A percentile compares a stretch with the other conserved stretches of the same genome.
Evolutionary conservation across 768 basidiomycete genomes (phyloP).

Genomic region (Boletus rubescentipes): DNA sequence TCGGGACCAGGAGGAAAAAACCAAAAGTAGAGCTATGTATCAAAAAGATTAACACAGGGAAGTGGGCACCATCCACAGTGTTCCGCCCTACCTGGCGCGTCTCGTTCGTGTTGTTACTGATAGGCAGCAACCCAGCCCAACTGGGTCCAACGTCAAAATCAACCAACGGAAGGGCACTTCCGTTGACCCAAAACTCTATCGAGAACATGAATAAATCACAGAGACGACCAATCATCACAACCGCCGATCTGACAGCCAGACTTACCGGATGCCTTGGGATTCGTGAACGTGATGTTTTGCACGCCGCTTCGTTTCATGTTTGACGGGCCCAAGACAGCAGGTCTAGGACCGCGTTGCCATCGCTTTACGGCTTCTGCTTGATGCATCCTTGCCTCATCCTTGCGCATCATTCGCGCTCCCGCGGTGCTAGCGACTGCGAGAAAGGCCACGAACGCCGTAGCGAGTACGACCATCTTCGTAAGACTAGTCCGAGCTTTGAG

Average conservation of each 20-base stretch:
- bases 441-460: conserved; percentile 2
- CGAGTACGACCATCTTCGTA: conserved; percentile 15
- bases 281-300: conserved; percentile 72
- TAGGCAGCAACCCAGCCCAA: conserved; percentile 74
- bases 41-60: background rate
- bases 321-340: background rate
- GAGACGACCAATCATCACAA: background rate
- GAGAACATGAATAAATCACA: background rate
- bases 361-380: conserved; percentile 51
- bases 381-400: conserved; percentile 42
- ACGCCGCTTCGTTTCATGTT: conserved; percentile 23
- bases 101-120: conserved; percentile 58
- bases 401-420: conserved; percentile 29
- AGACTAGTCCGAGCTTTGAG: background rate
- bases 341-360: conserved; percentile 21
- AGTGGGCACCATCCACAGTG: no score
- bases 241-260: no score
- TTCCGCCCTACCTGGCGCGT: conserved; percentile 54
- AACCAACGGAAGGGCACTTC: conserved; percentile 61
- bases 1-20: conserved; percentile 77
- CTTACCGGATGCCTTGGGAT: conserved; percentile 60
- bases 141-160: conserved; percentile 74
- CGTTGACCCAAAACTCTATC: conserved; percentile 70
- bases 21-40: conserved; percentile 72
- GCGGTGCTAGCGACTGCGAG: conserved; percentile 6